Base-by-base conservation (phyloP, 768 basidiomycete genomes). In the Punctularia strigosozonata region DNA sequence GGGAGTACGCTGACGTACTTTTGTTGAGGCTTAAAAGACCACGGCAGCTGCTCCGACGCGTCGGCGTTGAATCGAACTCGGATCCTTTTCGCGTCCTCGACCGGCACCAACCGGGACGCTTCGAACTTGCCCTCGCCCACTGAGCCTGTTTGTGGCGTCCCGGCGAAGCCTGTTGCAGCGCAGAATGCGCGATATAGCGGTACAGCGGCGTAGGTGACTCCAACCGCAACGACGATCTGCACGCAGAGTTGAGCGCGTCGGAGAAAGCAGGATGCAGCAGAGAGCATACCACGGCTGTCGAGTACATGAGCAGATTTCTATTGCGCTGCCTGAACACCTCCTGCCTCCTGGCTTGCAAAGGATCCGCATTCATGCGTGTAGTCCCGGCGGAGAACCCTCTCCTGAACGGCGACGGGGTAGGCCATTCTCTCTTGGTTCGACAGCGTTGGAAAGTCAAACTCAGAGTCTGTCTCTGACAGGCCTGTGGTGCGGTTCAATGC, bases 171-270 rank as follows among this genome's bases (percentile, higher is more conserved):
- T 3, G 95, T 99, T 12, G 92, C 88, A 5, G 90, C 83, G 58
- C 95, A 99, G 65, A 99, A 99, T 61, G 94, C 91, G 44, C 95
- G 82, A 59, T 99, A 99, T 13, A 97, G 68, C 0, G 95, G 95
- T 1, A 98, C 94, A 25, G 94, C 87, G 8, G 95, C 95, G 55
- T 99, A 99, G n/a, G 91, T 83, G 19, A 81, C 69, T 13, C 94
- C 94, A 3, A 85, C 61, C 3, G 77, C 81, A 21, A 80, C 50
- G 21, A 95, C 60, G 34, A 94, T 77, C 90, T 94, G 44, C 8
- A 25, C 20, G 36, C 25, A 50, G 41, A 32, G 35, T 34, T 17
- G 31, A 12, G 5, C 32, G 33, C 17, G 36, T 15, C 20, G 10
- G 13, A 35, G 13, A 25, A 10, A 26, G 40, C 14, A 18, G 30